These are phyloP conservation scores for Exophiala sp. DNA, from an alignment of 2,329 filamentous ascomycete species.

Conservation along the genomic window DNA sequence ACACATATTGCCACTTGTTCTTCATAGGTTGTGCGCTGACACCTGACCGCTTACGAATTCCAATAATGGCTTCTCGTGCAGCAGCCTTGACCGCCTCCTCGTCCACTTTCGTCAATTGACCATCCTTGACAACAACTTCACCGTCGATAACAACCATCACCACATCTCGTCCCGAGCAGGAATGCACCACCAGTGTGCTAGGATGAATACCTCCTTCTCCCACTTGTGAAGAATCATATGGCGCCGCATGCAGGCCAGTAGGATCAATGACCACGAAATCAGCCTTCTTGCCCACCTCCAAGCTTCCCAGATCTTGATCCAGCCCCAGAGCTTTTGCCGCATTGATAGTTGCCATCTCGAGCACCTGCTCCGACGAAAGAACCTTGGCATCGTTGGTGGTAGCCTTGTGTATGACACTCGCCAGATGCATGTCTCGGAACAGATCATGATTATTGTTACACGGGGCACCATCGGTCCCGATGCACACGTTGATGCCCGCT, in stretches of 20 bases:
- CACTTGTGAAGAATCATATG: not conserved
- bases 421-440: constrained; percentile 52
- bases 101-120: not conserved
- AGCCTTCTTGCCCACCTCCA: constrained; percentile 41
- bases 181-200: not conserved
- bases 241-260: not conserved
- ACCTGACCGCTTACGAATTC: too few relatives aligned
- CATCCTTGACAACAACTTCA: not conserved
- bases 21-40: too few relatives aligned
- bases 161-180: not conserved
- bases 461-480: constrained; percentile 53
- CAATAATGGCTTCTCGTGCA: too few relatives aligned
- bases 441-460: constrained; percentile 53
- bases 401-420: constrained; percentile 49
- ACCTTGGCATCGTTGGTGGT: constrained; percentile 39
- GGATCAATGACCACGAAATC: constrained; percentile 36
- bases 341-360: constrained; percentile 53
- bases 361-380: constrained; percentile 44
- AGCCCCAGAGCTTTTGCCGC: constrained; percentile 48
- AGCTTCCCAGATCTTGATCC: constrained; percentile 33
- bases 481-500: constrained; percentile 43
- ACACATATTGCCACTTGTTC: too few relatives aligned
- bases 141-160: not conserved
- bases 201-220: not conserved
- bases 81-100: not conserved